phyloP scores from a whole-genome alignment of 371 early-diverging fungal genomes.

The Rhizomucor pusillus region DNA sequence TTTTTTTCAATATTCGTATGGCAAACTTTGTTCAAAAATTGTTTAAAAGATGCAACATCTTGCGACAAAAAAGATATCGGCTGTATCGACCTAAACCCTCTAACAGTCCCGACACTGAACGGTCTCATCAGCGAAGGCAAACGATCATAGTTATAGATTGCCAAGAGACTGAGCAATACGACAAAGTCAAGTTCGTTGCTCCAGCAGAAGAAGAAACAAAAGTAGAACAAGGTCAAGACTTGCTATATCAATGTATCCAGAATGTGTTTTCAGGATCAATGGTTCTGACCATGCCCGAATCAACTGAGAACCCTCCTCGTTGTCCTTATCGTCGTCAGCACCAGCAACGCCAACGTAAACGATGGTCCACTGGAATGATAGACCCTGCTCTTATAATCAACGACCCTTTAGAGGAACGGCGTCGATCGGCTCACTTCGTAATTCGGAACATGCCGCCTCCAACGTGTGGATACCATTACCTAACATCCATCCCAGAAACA shows the following conservation, averaged over 20 bases:
- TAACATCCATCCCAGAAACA: too few species aligned
- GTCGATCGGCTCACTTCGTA: too few species aligned
- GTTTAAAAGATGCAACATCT: background rate
- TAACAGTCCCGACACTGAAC: background rate
- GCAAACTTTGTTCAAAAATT: background rate
- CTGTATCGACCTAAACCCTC: background rate
- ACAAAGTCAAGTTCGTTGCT: too few species aligned
- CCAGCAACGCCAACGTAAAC: constrained; percentile 3
- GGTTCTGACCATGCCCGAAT: background rate
- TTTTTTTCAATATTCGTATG: background rate
- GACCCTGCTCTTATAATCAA: too few species aligned
- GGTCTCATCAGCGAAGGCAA: too few species aligned
- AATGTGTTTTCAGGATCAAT: background rate
- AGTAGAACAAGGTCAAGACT: constrained; percentile 4
- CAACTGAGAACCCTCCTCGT: too few species aligned
- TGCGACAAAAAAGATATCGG: background rate
- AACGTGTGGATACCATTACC: too few species aligned
- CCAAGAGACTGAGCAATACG: background rate
- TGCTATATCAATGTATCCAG: constrained; percentile 14
- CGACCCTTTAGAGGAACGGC: too few species aligned
- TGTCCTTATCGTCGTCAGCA: background rate
- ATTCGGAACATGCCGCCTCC: too few species aligned
- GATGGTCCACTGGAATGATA: constrained; percentile 13
- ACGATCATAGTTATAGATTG: too few species aligned
- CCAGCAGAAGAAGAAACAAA: too few species aligned